These are phyloP conservation scores for Boletus reticulatus DNA, from an alignment of 768 basidiomycete species.

Conservation along the genomic window DNA sequence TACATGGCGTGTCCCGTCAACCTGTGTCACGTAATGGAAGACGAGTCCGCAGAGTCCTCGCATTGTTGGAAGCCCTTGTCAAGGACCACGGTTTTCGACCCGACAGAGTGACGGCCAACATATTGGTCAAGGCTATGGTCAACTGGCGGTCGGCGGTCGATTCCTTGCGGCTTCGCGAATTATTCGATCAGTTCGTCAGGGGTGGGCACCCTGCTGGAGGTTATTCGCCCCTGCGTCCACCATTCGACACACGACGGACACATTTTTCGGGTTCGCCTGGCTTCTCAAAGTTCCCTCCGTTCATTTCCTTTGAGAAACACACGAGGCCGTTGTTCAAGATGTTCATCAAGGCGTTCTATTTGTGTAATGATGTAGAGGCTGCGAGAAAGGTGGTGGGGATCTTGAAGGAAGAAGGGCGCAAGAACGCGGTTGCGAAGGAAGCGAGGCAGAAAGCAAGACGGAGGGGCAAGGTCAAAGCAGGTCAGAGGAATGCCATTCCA, in stretches of 20 bases:
- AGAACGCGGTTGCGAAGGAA: slow-evolving; percentile 8
- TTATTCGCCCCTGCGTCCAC: slow-evolving; percentile 34
- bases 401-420: slow-evolving; percentile 41
- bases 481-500: background rate
- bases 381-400: slow-evolving; percentile 55
- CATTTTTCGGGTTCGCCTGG: slow-evolving; percentile 15
- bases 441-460: slow-evolving; percentile 18
- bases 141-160: slow-evolving; percentile 47
- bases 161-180: slow-evolving; percentile 39
- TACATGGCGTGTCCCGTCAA: slow-evolving; percentile 42
- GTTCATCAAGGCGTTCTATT: slow-evolving; percentile 65
- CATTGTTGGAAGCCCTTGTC: slow-evolving; percentile 42
- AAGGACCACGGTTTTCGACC: slow-evolving; percentile 49
- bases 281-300: slow-evolving; percentile 39
- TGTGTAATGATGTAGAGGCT: slow-evolving; percentile 50
- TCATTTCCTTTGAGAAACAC: slow-evolving; percentile 56
- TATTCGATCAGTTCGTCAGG: slow-evolving; percentile 66
- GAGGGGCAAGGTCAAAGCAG: slow-evolving; percentile 18
- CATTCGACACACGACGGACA: slow-evolving; percentile 41
- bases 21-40: slow-evolving; percentile 40
- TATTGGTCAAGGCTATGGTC: slow-evolving; percentile 61
- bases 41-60: slow-evolving; percentile 42
- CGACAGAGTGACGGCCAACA: slow-evolving; percentile 70
- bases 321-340: slow-evolving; percentile 69
- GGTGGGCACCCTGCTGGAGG: slow-evolving; percentile 52